Base-by-base conservation (phyloP, 148 eudicot genomes). In the Arbutus unedo region DNA sequence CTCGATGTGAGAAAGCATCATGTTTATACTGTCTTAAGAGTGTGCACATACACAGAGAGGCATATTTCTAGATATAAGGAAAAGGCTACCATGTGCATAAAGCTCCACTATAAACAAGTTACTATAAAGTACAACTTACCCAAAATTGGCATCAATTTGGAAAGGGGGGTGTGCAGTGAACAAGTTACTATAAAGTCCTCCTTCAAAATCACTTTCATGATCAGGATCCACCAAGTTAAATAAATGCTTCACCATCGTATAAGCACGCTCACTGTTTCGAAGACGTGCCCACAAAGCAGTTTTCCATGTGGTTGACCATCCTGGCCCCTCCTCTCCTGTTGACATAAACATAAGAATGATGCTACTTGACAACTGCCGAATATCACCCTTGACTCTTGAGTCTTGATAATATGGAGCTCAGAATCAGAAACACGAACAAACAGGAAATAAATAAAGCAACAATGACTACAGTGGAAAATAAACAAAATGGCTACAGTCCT, bases 221-320 rank as follows among this genome's bases (percentile, higher is more conserved):
- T 90, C 89, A 64, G 95, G 95, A 82, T 95, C 97, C 7, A 93
- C 93, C 89, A 95, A 85, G 83, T 87, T 86, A 62, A 95, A 87
- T 85, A 95, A 68, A 89, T 92, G 98, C 87, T 88, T 93, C 50
- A 94, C 82, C 95, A 95, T 95, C 70, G 83, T 82, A 83, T 95
- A 95, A 62, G 98, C 92, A 64, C 88, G 89, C 81, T 91, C 92
- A 60, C 90, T 89, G 76, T 89, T 84, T 14, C 78, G 90, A 77
- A 95, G 89, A 48, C 92, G 95, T 10, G 97, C 97, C 97, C 98
- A 90, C 76, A 92, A 55, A 50, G 93, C 84, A 74, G 94, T 89
- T 88, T 95, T 93, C 97, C 98, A 95, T 14, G 89, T 88, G 2
- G 98, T 95, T 50, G 95, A 95, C 97, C 97, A 95, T 56, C 98